Percentiles rank a stretch among this genome's conserved stretches.
phyloP scores from a whole-genome alignment of 805 yeast species.

The Candida cerambycidarum region DNA sequence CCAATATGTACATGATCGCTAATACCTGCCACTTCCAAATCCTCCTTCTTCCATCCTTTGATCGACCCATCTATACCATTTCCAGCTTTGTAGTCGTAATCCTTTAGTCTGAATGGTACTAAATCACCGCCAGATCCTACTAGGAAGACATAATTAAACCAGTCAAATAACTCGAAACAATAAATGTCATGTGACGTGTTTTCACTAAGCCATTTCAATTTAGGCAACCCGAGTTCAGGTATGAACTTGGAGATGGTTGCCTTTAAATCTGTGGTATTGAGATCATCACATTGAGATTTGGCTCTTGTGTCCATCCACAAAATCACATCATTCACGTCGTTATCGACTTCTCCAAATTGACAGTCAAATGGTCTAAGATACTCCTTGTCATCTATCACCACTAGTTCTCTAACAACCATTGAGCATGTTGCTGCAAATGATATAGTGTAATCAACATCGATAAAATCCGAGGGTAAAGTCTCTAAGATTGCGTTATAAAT shows the following conservation, averaged over 20 bases:
- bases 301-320: conserved; percentile 63
- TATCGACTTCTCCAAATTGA: conserved; percentile 11
- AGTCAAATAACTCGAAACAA: conserved; percentile 55
- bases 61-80: conserved; percentile 57
- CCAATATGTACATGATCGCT: conserved; percentile 27
- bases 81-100: conserved; percentile 3
- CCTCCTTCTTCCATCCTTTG: conserved; percentile 48
- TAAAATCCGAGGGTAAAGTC: conserved; percentile 17
- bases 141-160: conserved; percentile 32
- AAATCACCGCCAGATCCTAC: conserved; percentile 18
- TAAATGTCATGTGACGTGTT: conserved; percentile 20
- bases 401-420: conserved; percentile 43
- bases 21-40: conserved; percentile 24
- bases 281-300: conserved; percentile 24
- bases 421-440: conserved; percentile 60
- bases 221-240: conserved; percentile 61
- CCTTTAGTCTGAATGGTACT: conserved; percentile 9
- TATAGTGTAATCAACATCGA: conserved; percentile 2
- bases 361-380: conserved; percentile 34
- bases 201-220: conserved; percentile 41
- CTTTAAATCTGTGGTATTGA: conserved; percentile 22
- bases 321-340: conserved; percentile 36
- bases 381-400: conserved; percentile 14
- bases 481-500: conserved; percentile 31
- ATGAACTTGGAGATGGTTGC: conserved; percentile 46